Evolutionary conservation across 2,329 filamentous ascomycete species (phyloP).

Genomic region (Pleoardoris graminearum): DNA sequence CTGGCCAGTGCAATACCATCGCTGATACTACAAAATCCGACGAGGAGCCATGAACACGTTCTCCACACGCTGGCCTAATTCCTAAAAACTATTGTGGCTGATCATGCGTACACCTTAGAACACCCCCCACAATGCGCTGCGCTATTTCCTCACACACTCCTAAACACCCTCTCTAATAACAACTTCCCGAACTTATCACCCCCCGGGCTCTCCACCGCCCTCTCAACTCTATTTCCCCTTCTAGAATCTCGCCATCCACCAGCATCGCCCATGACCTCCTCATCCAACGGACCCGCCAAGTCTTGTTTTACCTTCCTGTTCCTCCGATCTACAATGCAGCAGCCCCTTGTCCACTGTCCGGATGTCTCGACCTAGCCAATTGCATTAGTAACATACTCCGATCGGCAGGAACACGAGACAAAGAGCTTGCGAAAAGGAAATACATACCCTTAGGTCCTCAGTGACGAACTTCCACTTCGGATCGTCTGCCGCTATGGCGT

Average conservation of each 20-base stretch:
- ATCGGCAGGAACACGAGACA: no score
- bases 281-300: conserved; percentile 30
- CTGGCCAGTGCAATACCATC: no score
- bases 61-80: no score
- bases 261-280: conserved; percentile 68
- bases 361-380: conserved; percentile 68
- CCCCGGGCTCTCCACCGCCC: conserved; percentile 72
- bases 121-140: no score
- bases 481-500: conserved; percentile 27
- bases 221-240: conserved; percentile 78
- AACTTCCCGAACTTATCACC: conserved; percentile 67
- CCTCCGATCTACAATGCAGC: conserved; percentile 82
- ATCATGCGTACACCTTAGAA: no score
- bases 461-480: conserved; percentile 42
- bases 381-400: neutral
- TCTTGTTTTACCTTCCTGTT: conserved; percentile 56
- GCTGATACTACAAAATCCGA: no score
- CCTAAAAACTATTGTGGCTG: no score
- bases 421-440: neutral
- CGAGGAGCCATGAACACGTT: no score
- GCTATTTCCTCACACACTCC: conserved; percentile 23
- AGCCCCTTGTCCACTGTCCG: conserved; percentile 93
- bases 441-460: conserved; percentile 70
- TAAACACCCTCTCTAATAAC: conserved; percentile 69
- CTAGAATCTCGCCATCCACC: conserved; percentile 72